Percentiles rank a stretch among this genome's conserved stretches.
Conservation (phyloP, 176 grass and related monocot species). For the Avena sativa region DNA sequence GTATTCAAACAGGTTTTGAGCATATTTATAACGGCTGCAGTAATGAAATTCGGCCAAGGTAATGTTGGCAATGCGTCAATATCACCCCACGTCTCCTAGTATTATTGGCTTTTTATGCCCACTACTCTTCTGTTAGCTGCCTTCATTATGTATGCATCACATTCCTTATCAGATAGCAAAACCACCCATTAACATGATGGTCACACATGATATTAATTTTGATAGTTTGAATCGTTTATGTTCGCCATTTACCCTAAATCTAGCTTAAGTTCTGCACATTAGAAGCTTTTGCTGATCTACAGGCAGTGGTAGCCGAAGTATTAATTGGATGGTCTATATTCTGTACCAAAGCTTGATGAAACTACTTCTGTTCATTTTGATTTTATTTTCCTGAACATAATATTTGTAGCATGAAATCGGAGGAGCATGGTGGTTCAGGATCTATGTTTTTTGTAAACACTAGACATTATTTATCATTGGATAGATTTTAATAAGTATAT, state of each 20-base stretch:
- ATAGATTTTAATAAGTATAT: constrained; percentile 27
- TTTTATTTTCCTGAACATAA: constrained; percentile 9
- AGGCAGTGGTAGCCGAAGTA: background rate
- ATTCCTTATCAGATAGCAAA: background rate
- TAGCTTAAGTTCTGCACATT: constrained; percentile 10
- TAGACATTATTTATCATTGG: background rate
- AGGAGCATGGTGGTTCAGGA: constrained; percentile 1
- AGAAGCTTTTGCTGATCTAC: background rate
- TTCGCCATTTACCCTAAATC: background rate
- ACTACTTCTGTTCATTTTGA: constrained; percentile 3
- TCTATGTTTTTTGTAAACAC: background rate
- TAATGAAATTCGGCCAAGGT: constrained; percentile 88
- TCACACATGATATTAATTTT: background rate
- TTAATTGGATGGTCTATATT: background rate
- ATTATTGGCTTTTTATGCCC: background rate
- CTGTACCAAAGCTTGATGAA: background rate
- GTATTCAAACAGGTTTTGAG: constrained; percentile 95
- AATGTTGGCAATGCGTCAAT: background rate
- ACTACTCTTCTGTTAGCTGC: background rate
- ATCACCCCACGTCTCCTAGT: background rate
- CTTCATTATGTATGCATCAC: background rate
- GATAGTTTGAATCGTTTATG: background rate
- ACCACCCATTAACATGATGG: background rate
- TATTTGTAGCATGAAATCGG: constrained; percentile 29
- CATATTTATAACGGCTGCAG: constrained; percentile 89